Base-by-base conservation (phyloP, 2,329 filamentous ascomycete species). In the Diaporthe longicolla region DNA sequence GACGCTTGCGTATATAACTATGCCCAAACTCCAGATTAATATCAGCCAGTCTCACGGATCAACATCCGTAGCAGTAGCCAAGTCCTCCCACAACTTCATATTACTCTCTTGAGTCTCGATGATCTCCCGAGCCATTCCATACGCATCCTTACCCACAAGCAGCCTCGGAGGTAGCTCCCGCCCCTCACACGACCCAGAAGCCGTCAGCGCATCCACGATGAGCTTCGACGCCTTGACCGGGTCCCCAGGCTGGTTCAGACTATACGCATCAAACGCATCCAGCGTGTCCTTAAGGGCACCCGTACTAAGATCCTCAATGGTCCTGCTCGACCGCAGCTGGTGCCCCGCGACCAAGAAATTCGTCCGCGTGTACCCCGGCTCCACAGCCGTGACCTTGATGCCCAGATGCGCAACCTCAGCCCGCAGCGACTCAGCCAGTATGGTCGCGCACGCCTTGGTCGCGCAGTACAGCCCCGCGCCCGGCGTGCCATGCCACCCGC, bases 211-310 rank as follows among this genome's bases (percentile, higher is more conserved):
- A 40, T 68, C 63, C n/a, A 68, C 63, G 4, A 68, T 37, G 3
- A 68, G 63, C 32, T 15, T 40, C 1, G 48, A n/a, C 0, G n/a
- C 9, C 63, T 68, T 68, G 21, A 40, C 48, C 2, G 63, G 63
- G 32, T 68, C 63, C 15, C 63, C 63, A 6, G 63, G 63, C 63
- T 68, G 63, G n/a, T 54, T 68, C 8, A 68, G 63, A 9, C 63
- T 68, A 6, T 54, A 54, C 8, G 48, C 24, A 21, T 68, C 63
- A 40, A 54, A 54, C 21, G 29, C n/a, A 1, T 35, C 63, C 63
- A 68, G 32, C 45, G 63, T 19, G 11, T 54, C 63, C 32, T 40
- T 40, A 17, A 68, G 0, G 1, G 63, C 63, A 6, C 63, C 63
- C 15, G 6, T n/a, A 4, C 8, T 9, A 5, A 68, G 63, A 21